Evolutionary conservation across 805 yeast genomes (phyloP), one percentile per base, ranked within the genome.

Genomic region (Starmerella roubikii): DNA sequence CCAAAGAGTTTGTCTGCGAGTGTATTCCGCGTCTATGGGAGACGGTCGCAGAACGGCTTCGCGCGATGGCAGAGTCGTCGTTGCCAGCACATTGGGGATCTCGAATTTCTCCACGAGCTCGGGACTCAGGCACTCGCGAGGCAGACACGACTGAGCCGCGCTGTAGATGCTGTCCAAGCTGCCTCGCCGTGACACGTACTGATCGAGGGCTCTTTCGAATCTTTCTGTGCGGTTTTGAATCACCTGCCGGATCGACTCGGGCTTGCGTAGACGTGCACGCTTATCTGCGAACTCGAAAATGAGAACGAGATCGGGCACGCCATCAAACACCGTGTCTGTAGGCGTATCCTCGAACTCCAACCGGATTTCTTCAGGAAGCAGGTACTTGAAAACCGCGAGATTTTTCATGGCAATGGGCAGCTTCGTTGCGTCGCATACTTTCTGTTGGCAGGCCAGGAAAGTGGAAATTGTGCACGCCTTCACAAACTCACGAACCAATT

Each of bases 251-350:
- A 44, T 20, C 12, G 44, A 38, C 17, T 34, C 28, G 3, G n/a
- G 30, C 17, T 19, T 40, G 26, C 41, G 31, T 71, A 50, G 63
- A 69, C 51, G 62, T 48, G 51, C 69, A 53, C 41, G 55, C 67
- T 64, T 12, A 79, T 86, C 94, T 15, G 72, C 65, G 55, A 86
- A 82, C 47, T 79, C 86, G 53, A 86, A 79, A 1, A 82, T 64
- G 21, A 86, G 61, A 8, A 81, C 51, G 46, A 77, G 85, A 17
- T 62, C 55, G 11, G 61, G 61, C 1, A 50, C 51, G 6, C 50
- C 53, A 13, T 56, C 59, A 13, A 45, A 51, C 3, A 59, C 60
- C 9, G 56, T 38, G 32, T 62, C 58, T 43, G 71, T 67, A 17
- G 73, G 58, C 33, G 70, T 84, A 55, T 86, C 94, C 32, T 79